These are phyloP conservation scores for Alternaria gaisen DNA, from an alignment of 2,329 filamentous ascomycete genomes.

Conservation along the genomic window DNA sequence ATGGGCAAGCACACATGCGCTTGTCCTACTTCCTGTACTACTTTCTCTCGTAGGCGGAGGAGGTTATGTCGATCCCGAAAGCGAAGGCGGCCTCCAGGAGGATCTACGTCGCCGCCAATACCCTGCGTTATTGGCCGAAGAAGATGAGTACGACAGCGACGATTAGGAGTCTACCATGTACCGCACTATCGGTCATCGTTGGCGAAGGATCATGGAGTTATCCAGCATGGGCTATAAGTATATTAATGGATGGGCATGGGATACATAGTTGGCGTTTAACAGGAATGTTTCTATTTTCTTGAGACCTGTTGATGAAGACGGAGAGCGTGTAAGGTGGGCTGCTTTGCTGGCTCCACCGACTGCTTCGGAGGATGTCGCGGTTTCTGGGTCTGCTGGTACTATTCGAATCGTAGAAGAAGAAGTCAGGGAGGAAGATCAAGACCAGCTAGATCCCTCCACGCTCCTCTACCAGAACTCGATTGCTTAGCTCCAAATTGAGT, in stretches of 20 bases:
- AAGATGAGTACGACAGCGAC: constrained; percentile 73
- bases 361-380: neutral
- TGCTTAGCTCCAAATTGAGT: neutral
- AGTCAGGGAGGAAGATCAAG: neutral
- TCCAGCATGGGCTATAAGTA: neutral
- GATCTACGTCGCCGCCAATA: constrained; percentile 84
- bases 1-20: constrained; percentile 86
- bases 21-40: constrained; percentile 90
- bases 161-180: constrained; percentile 26
- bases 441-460: neutral
- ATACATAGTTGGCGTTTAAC: neutral
- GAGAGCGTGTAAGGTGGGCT: neutral
- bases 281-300: neutral
- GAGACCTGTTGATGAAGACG: neutral
- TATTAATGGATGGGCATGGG: neutral
- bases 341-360: neutral
- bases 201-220: neutral
- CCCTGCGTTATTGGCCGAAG: constrained; percentile 73
- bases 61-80: constrained; percentile 87
- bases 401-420: neutral
- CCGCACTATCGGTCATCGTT: neutral
- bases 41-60: constrained; percentile 83
- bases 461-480: neutral
- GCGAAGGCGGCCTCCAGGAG: constrained; percentile 87
- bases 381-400: neutral